These are phyloP conservation scores for Fonsecaea monophora DNA, from an alignment of 2,329 filamentous ascomycete genomes.

Conservation along the genomic window DNA sequence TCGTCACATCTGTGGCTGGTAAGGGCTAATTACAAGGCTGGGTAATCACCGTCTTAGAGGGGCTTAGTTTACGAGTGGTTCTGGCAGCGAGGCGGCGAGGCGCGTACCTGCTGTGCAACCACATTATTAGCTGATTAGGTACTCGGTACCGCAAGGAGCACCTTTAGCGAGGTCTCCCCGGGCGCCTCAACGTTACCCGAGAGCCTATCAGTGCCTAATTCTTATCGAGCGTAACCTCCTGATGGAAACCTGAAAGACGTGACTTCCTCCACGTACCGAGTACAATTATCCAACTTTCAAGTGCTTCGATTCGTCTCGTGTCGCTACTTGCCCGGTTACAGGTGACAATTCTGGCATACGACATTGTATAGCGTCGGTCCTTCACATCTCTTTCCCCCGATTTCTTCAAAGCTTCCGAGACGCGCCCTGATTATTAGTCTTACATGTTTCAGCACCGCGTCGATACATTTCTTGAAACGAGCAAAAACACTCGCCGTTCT, in stretches of 20 bases:
- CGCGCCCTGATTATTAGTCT: slow-evolving; percentile 3
- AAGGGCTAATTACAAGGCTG: too few relatives aligned
- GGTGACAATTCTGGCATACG: not conserved
- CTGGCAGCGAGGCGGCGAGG: too few relatives aligned
- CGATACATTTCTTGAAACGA: slow-evolving; percentile 15
- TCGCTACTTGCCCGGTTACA: not conserved
- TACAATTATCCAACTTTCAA: not conserved
- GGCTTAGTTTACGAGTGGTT: slow-evolving; percentile 19
- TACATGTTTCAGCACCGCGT: slow-evolving; percentile 14
- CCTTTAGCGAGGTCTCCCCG: not conserved
- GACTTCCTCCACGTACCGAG: too few relatives aligned
- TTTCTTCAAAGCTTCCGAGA: slow-evolving; percentile 11
- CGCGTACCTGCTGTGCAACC: too few relatives aligned
- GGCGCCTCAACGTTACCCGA: not conserved
- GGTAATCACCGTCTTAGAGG: slow-evolving; percentile 4
- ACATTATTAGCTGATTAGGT: too few relatives aligned
- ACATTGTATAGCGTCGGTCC: not conserved
- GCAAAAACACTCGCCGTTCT: not conserved
- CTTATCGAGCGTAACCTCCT: not conserved
- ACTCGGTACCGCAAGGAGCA: too few relatives aligned
- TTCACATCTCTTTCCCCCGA: not conserved
- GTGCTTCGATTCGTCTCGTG: not conserved
- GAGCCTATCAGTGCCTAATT: not conserved
- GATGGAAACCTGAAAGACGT: not conserved
- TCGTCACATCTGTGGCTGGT: slow-evolving; percentile 9